Evolutionary conservation across 73 alveolate genomes (phyloP).

Genomic region (Chromera velia): DNA sequence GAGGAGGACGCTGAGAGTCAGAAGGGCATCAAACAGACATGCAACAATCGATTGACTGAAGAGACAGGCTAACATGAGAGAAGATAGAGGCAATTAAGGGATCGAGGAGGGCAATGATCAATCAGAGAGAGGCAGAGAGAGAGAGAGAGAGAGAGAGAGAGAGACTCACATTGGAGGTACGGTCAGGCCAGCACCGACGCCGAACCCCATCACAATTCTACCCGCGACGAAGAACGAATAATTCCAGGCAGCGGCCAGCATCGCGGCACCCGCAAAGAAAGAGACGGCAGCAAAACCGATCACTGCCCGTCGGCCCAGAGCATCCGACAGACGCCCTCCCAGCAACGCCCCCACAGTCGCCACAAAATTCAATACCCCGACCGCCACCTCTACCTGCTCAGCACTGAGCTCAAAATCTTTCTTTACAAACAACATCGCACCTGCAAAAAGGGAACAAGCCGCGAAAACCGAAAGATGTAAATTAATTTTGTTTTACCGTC

Average conservation of each 20-base stretch:
- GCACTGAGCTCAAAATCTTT: background rate
- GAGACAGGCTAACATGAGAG: too few relatives aligned
- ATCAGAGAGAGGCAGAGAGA: too few relatives aligned
- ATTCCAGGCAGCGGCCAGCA: background rate
- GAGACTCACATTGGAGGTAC: background rate
- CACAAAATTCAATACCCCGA: background rate
- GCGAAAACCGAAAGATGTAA: too few relatives aligned
- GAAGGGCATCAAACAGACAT: too few relatives aligned
- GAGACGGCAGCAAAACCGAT: background rate
- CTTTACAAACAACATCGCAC: background rate
- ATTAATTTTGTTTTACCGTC: too few relatives aligned
- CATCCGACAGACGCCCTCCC: background rate
- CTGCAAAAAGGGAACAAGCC: too few relatives aligned
- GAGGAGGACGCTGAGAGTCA: too few relatives aligned
- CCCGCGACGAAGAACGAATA: background rate
- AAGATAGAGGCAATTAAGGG: too few relatives aligned
- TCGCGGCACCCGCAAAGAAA: background rate
- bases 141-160: too few relatives aligned
- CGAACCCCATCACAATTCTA: background rate
- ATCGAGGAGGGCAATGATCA: too few relatives aligned
- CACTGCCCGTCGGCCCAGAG: background rate
- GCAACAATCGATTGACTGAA: too few relatives aligned
- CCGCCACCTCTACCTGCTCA: background rate
- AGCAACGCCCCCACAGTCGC: background rate
- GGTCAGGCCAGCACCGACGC: background rate